phyloP scores from a whole-genome alignment of 352 stramenopile genomes.

The Phytophthora constricta region DNA sequence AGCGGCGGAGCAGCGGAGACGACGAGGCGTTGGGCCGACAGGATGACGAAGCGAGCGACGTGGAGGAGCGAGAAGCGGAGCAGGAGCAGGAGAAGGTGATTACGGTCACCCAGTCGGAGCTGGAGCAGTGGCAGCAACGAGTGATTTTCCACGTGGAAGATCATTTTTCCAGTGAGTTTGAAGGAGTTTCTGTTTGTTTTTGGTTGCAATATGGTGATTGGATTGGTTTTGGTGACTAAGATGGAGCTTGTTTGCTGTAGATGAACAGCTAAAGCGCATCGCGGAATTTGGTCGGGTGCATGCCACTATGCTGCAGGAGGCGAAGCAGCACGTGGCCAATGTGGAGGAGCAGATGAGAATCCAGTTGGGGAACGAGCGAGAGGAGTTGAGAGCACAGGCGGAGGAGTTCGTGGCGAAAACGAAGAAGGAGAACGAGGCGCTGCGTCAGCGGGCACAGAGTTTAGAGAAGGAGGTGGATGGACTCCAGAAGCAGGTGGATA shows the following conservation, averaged over 20 bases:
- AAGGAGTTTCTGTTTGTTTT: background rate
- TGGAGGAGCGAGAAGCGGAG: constrained; percentile 18
- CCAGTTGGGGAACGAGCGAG: constrained; percentile 59
- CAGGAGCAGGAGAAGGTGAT: constrained; percentile 33
- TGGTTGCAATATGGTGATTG: too few species aligned
- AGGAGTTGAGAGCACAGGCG: constrained; percentile 48
- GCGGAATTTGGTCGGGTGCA: constrained; percentile 78
- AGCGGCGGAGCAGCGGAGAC: constrained; percentile 28
- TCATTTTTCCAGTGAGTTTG: constrained; percentile 67
- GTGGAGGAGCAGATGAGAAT: constrained; percentile 58
- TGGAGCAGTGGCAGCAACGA: constrained; percentile 68
- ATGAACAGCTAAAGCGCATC: constrained; percentile 82
- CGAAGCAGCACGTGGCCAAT: constrained; percentile 67
- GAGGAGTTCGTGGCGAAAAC: constrained; percentile 63
- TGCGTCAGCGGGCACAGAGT: constrained; percentile 31
- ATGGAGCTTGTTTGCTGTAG: too few species aligned
- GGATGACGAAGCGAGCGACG: constrained; percentile 5
- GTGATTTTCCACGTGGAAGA: constrained; percentile 69
- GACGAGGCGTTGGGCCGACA: constrained; percentile 3
- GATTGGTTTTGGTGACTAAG: too few species aligned
- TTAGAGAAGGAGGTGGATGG: constrained; percentile 38
- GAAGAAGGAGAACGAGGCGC: constrained; percentile 48
- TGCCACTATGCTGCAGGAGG: constrained; percentile 67
- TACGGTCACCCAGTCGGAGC: constrained; percentile 58
- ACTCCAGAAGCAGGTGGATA: constrained; percentile 28